Evolutionary conservation across 768 basidiomycete species (phyloP), one percentile per base, ranked within the genome.

Genomic region (Strobilomyces echinocephalus): DNA sequence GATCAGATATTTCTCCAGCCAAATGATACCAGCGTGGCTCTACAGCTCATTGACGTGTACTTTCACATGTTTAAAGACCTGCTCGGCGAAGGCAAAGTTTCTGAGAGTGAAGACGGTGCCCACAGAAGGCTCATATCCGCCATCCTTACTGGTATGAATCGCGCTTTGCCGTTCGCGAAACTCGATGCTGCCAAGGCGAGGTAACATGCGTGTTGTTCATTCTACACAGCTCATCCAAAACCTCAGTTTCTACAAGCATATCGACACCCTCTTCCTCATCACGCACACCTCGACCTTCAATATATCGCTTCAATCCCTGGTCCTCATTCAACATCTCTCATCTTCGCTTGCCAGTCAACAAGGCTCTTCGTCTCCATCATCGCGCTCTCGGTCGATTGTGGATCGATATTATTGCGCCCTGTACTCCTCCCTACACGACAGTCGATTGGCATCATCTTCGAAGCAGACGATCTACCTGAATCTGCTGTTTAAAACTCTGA

Each of bases 401-500:
- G 79, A 86, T 58, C 74, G 88, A 16, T 91, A 84, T 65, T 90
- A 86, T 71, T 85, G 92, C 38, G 83, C 91, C 0, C 74, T 99
- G 0, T 99, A 98, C 60, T 82, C 85, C n/a, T 93, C 92, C 3
- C 74, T 99, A 5, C 82, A 87, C 46, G 95, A 99, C 61, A 72
- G 76, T 1, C 84, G 95, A 14, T 79, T 99, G 2, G 78, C 85
- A 3, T 76, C 78, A 2, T 92, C 92, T 12, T 88, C 87, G 2
- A 98, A 98, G 65, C 94, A 98, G 67, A 93, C 94, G 6, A 89
- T 98, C 85, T 98, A 95, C 69, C 80, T 99, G 52, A 98, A 97
- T 65, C 72, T 99, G 16, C 69, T 97, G 18, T 95, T 95, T 81
- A 94, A 91, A 62, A 86, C 89, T 2, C 71, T 97, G 59, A 95